Percentiles rank a stretch among this genome's conserved stretches.
phyloP scores from a whole-genome alignment of 768 basidiomycete species.

The Suillus weaverae region DNA sequence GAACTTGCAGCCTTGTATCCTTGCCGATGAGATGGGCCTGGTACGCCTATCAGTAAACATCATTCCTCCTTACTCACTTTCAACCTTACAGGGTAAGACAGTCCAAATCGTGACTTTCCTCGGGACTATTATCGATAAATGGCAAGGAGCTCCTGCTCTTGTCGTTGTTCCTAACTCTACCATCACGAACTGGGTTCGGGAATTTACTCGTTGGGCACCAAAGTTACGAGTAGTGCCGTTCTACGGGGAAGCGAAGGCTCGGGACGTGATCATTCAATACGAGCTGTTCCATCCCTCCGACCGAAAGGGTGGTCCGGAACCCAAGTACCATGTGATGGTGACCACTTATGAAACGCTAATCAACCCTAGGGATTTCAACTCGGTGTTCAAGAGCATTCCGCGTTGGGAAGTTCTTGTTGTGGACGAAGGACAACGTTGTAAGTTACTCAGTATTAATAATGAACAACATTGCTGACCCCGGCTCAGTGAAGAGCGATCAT shows the following conservation, averaged over 20 bases:
- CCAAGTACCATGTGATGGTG: conserved; percentile 86
- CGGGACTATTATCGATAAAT: conserved; percentile 57
- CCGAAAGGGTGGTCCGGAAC: conserved; percentile 43
- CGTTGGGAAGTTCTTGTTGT: conserved; percentile 94
- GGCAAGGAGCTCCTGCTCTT: conserved; percentile 72
- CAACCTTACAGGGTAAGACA: conserved; percentile 69
- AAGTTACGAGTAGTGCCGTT: conserved; percentile 78
- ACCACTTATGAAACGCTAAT: conserved; percentile 91
- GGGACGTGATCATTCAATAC: conserved; percentile 77
- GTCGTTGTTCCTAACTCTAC: conserved; percentile 97
- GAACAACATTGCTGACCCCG: conserved; percentile 11
- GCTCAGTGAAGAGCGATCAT: conserved; percentile 77
- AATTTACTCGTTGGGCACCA: conserved; percentile 80
- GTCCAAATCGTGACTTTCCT: conserved; percentile 89
- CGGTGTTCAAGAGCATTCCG: conserved; percentile 77
- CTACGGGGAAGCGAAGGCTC: conserved; percentile 76
- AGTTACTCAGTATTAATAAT: conserved; percentile 32
- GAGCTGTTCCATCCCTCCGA: conserved; percentile 69
- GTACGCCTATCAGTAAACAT: conserved; percentile 39
- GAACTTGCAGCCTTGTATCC: conserved; percentile 78
- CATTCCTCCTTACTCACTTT: conserved; percentile 11
- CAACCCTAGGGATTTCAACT: conserved; percentile 62
- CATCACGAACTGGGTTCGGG: conserved; percentile 92
- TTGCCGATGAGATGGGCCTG: conserved; percentile 98
- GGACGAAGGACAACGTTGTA: conserved; percentile 91